Conservation (phyloP, 2,329 filamentous ascomycete genomes). For the Neofusicoccum laricinum region DNA sequence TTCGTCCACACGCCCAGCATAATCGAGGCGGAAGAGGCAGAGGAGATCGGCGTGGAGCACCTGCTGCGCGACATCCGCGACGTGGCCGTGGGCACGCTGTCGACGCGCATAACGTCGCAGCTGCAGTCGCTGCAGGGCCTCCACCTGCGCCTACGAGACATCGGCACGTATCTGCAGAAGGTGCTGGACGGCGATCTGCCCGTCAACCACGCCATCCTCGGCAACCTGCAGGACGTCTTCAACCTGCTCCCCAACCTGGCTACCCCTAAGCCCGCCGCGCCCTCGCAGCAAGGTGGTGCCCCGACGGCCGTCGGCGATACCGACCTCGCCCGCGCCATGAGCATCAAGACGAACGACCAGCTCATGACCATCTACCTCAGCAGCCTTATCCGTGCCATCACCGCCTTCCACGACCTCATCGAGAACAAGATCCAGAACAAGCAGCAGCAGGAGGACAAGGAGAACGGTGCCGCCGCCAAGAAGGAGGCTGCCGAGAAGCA, state of each 20-base stretch:
- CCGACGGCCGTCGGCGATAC: slow-evolving; percentile 61
- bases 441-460: slow-evolving; percentile 94
- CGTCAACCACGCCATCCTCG: slow-evolving; percentile 94
- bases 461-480: slow-evolving; percentile 43
- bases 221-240: slow-evolving; percentile 98
- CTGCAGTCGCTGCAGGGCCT: slow-evolving; percentile 95
- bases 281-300: slow-evolving; percentile 46
- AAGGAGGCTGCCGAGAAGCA: slow-evolving; percentile 65
- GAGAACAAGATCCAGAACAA: slow-evolving; percentile 99
- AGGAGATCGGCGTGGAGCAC: slow-evolving; percentile 98
- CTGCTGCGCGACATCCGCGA: slow-evolving; percentile 96
- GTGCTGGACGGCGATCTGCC: slow-evolving; percentile 90
- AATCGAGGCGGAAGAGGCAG: slow-evolving; percentile 97
- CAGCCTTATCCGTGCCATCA: slow-evolving; percentile 94
- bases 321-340: slow-evolving; percentile 94
- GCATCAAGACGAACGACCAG: slow-evolving; percentile 98
- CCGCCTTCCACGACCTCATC: slow-evolving; percentile 97
- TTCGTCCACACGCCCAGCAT: slow-evolving; percentile 98
- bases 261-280: slow-evolving; percentile 64
- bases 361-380: slow-evolving; percentile 97
- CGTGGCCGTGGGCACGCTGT: slow-evolving; percentile 93
- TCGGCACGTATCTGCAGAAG: slow-evolving; percentile 92
- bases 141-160: slow-evolving; percentile 90
- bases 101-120: slow-evolving; percentile 95
- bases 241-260: slow-evolving; percentile 96